Conservation (phyloP, 2,329 filamentous ascomycete genomes). For the Fusarium sp. region DNA sequence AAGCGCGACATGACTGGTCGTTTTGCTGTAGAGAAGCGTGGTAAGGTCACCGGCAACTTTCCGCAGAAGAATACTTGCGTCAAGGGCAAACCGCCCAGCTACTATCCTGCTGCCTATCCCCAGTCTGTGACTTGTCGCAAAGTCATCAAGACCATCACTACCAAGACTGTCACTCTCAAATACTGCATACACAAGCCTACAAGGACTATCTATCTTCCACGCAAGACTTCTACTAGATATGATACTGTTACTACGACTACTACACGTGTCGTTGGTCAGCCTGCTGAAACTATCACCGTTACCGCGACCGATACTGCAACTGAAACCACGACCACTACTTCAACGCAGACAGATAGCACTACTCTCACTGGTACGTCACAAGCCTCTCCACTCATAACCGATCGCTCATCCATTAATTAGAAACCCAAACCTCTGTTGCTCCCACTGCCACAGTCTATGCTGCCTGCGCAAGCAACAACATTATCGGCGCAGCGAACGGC, state of each 20-base stretch:
- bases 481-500: neutral
- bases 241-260: neutral
- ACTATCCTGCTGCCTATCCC: neutral
- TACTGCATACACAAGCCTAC: neutral
- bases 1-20: neutral
- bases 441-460: neutral
- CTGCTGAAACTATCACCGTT: neutral
- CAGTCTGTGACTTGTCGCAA: neutral
- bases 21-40: neutral
- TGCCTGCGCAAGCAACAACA: neutral
- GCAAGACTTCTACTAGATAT: neutral
- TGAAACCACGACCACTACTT: neutral
- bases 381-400: accelerated
- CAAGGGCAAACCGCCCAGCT: too few relatives aligned
- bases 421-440: neutral
- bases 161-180: neutral
- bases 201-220: neutral
- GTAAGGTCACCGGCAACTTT: neutral
- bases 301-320: neutral
- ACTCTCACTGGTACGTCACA: neutral
- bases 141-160: neutral
- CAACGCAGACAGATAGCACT: neutral
- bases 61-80: neutral
- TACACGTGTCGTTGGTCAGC: neutral
- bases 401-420: neutral